Evolutionary conservation across 2,329 filamentous ascomycete genomes (phyloP).

Genomic region (Pseudomassariella vexata): DNA sequence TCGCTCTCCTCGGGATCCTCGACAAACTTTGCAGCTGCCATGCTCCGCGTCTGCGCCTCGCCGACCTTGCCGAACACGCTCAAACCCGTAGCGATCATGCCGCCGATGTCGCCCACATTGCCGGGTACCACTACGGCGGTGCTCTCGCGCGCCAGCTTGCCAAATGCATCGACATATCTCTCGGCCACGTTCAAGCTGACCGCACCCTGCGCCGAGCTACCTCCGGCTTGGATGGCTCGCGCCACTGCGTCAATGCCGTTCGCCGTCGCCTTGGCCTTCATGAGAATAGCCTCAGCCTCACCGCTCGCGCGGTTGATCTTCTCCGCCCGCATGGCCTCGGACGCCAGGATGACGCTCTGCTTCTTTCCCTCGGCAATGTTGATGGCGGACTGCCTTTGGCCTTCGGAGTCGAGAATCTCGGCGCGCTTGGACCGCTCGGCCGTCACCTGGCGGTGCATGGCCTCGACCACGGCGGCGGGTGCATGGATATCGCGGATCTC

Average conservation of each 20-base stretch:
- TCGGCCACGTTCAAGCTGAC: slow-evolving; percentile 87
- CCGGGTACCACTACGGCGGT: slow-evolving; percentile 94
- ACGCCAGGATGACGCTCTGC: slow-evolving; percentile 93
- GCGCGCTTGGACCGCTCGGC: slow-evolving; percentile 96
- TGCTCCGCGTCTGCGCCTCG: slow-evolving; percentile 65
- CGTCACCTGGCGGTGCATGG: slow-evolving; percentile 97
- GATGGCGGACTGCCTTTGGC: slow-evolving; percentile 94
- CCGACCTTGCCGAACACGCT: slow-evolving; percentile 93
- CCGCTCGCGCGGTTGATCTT: slow-evolving; percentile 89
- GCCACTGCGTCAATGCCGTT: slow-evolving; percentile 83
- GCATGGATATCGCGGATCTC: slow-evolving; percentile 98
- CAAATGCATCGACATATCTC: slow-evolving; percentile 96
- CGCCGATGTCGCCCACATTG: slow-evolving; percentile 91
- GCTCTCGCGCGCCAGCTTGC: slow-evolving; percentile 86
- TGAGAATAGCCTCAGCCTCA: slow-evolving; percentile 87
- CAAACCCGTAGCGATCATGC: slow-evolving; percentile 95
- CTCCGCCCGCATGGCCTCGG: slow-evolving; percentile 83
- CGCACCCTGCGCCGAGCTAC: slow-evolving; percentile 72
- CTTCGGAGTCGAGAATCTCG: slow-evolving; percentile 95
- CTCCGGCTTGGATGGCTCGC: slow-evolving; percentile 65
- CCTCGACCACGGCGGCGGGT: slow-evolving; percentile 84
- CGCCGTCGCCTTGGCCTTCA: slow-evolving; percentile 83
- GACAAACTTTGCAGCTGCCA: slow-evolving; percentile 41
- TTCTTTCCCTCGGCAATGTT: slow-evolving; percentile 98
- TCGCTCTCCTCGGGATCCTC: slow-evolving; percentile 11